A percentile compares a stretch with the other conserved stretches of the same genome.
Evolutionary conservation across 1,284 basidiomycete genomes (phyloP).

Genomic region (Chondrostereum purpureum): DNA sequence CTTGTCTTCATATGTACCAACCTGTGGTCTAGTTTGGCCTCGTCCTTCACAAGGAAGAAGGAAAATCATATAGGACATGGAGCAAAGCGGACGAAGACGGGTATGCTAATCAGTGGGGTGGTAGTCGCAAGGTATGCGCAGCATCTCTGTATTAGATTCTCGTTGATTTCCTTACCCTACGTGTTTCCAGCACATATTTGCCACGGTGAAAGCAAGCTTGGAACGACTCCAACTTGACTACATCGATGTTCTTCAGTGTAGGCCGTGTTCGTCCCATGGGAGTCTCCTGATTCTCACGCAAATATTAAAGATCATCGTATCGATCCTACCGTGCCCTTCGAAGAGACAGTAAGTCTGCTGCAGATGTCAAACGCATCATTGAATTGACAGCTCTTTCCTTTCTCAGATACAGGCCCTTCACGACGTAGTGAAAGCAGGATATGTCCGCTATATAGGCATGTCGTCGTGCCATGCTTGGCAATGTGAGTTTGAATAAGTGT

Average conservation of each 20-base stretch:
- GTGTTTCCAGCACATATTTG: conserved; percentile 58
- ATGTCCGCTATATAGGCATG: conserved; percentile 67
- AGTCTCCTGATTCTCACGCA: not conserved
- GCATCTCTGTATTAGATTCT: not conserved
- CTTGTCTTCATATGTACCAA: not conserved
- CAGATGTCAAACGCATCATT: conserved; percentile 7
- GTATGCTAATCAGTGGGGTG: conserved; percentile 52
- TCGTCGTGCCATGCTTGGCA: conserved; percentile 41
- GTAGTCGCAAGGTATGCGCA: conserved; percentile 40
- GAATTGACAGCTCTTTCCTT: not conserved
- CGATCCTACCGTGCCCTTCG: conserved; percentile 43
- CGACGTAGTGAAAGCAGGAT: conserved; percentile 59
- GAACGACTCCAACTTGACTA: conserved; percentile 65
- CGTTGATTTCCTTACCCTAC: not conserved
- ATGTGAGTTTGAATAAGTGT: too few relatives aligned
- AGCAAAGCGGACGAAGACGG: conserved; percentile 34
- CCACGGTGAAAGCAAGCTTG: conserved; percentile 61
- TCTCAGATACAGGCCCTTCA: conserved; percentile 58
- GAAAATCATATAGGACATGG: not conserved
- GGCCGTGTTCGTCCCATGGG: not conserved
- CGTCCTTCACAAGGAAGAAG: not conserved
- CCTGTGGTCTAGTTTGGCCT: not conserved
- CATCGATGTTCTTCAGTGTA: conserved; percentile 47
- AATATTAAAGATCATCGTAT: conserved; percentile 43
- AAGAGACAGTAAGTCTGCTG: conserved; percentile 26